A percentile compares a stretch with the other conserved stretches of the same genome.
Conservation (phyloP, 352 stramenopile species). For the Globisporangium ultimum region DNA sequence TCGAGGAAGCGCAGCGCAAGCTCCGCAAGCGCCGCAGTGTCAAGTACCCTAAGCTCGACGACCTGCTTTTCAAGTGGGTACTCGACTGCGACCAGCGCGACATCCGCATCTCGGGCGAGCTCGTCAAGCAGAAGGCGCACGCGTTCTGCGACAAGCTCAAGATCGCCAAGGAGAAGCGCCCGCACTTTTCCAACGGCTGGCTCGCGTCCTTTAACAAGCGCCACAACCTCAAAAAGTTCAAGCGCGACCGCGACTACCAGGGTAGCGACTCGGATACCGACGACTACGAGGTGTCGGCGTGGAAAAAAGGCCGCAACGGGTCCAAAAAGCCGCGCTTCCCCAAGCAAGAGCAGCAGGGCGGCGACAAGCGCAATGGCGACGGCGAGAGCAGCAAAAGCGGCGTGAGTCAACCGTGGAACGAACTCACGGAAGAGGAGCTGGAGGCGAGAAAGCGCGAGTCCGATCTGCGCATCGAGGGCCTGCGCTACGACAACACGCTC, state of each 20-base stretch:
- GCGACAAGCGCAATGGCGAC: not conserved
- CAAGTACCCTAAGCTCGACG: slow-evolving; percentile 19
- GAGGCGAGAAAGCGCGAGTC: slow-evolving; percentile 9
- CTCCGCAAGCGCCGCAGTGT: slow-evolving; percentile 25
- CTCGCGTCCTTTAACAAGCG: slow-evolving; percentile 47
- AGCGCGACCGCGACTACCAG: slow-evolving; percentile 15
- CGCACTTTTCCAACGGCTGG: slow-evolving; percentile 1
- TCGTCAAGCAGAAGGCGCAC: not conserved
- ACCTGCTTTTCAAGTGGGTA: slow-evolving; percentile 18
- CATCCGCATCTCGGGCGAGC: slow-evolving; percentile 18
- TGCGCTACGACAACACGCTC: slow-evolving; percentile 17
- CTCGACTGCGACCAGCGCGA: slow-evolving; percentile 16
- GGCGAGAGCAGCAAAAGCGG: slow-evolving; percentile 1
- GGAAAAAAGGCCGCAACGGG: not conserved
- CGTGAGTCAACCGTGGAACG: not conserved
- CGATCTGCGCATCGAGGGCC: slow-evolving; percentile 11
- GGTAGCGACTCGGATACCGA: slow-evolving; percentile 13
- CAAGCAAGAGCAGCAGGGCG: not conserved
- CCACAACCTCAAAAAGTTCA: slow-evolving; percentile 31
- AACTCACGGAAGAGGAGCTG: slow-evolving; percentile 10
- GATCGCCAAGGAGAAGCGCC: slow-evolving; percentile 3
- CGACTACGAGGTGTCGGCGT: slow-evolving; percentile 8
- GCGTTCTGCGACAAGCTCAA: slow-evolving; percentile 11
- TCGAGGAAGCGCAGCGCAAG: slow-evolving; percentile 72
- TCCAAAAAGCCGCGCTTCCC: not conserved